Percentiles rank a stretch among this genome's conserved stretches.
These are phyloP conservation scores for Apiotrichum brassicae DNA, from an alignment of 1,284 basidiomycete species.

Conservation along the genomic window DNA sequence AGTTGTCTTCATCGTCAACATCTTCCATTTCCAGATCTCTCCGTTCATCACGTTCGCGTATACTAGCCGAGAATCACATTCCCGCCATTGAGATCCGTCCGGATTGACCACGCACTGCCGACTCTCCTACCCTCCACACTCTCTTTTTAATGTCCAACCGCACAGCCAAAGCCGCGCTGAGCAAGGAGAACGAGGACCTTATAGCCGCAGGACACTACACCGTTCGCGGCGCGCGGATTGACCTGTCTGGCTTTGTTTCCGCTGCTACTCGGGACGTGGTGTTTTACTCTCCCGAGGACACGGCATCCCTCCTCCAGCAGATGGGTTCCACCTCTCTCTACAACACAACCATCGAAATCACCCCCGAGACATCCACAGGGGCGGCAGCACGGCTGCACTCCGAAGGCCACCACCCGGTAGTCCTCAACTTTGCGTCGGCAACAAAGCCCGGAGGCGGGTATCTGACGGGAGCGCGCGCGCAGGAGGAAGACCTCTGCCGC, in stretches of 20 bases:
- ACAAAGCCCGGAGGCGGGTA: constrained; percentile 17
- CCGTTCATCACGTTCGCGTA: no score
- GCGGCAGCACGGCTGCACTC: constrained; percentile 9
- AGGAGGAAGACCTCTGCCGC: constrained; percentile 19
- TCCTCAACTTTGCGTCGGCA: constrained; percentile 18
- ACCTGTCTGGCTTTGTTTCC: constrained; percentile 4
- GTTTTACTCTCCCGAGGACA: constrained; percentile 3
- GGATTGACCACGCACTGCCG: no score
- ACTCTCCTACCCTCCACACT: no score
- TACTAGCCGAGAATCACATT: no score
- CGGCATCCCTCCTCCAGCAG: neutral
- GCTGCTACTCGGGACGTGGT: neutral
- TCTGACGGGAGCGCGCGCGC: constrained; percentile 12
- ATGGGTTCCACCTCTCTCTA: neutral
- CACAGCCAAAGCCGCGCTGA: neutral
- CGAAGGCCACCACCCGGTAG: neutral
- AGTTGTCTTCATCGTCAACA: no score
- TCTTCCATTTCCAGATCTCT: no score
- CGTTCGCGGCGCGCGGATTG: neutral
- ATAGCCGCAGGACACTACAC: constrained; percentile 4
- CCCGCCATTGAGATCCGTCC: no score
- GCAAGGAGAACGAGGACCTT: constrained; percentile 9
- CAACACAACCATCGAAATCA: constrained; percentile 1
- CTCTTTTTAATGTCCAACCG: neutral
- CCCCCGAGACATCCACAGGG: constrained; percentile 9